Conservation (phyloP, 2,329 filamentous ascomycete genomes). For the Emergomyces africanus region DNA sequence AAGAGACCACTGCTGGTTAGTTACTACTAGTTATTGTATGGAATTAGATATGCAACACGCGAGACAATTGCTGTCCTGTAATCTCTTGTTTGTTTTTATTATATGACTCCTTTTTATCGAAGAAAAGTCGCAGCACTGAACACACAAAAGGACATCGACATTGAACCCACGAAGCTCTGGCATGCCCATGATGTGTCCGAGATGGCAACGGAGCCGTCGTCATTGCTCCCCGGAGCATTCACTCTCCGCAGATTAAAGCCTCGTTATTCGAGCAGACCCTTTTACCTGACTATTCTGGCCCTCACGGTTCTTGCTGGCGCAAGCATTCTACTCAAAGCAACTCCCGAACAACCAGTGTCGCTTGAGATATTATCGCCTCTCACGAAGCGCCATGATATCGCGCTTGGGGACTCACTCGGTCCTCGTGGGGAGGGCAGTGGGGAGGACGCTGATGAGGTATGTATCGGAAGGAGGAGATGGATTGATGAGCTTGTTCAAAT, state of each 20-base stretch:
- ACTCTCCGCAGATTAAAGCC: constrained; percentile 13
- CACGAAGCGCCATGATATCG: constrained; percentile 17
- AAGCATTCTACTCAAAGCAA: constrained; percentile 15
- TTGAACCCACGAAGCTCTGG: too few species aligned
- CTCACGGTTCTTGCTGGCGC: constrained; percentile 21
- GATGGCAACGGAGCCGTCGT: constrained; percentile 6
- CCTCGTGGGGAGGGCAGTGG: too few species aligned
- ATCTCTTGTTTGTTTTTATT: too few species aligned
- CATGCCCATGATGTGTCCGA: constrained; percentile 20
- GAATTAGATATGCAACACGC: too few species aligned
- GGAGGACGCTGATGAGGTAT: constrained; percentile 7
- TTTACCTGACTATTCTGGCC: constrained; percentile 33
- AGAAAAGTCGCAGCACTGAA: too few species aligned
- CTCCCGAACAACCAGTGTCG: neutral
- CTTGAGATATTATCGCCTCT: constrained; percentile 5
- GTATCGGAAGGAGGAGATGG: neutral
- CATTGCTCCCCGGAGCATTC: neutral
- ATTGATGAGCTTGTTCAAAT: too few species aligned
- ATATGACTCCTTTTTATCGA: too few species aligned
- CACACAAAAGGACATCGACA: too few species aligned
- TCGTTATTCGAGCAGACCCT: constrained; percentile 32
- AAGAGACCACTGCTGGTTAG: too few species aligned
- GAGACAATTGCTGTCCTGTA: too few species aligned
- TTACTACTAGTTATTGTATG: too few species aligned
- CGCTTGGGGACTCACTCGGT: neutral